Evolutionary conservation across 441 rosid genomes (phyloP).

Genomic region (Eruca vesicaria): DNA sequence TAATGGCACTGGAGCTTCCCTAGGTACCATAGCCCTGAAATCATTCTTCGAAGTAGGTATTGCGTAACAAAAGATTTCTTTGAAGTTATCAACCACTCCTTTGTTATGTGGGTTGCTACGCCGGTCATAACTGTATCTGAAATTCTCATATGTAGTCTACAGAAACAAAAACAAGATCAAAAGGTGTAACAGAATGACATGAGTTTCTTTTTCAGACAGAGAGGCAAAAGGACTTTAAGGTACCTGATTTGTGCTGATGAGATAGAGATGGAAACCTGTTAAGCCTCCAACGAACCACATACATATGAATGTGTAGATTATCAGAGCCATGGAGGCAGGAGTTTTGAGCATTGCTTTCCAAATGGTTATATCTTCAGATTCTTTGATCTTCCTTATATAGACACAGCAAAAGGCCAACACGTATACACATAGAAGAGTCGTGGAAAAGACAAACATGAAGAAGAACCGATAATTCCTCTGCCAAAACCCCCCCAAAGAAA

Average conservation of each 20-base stretch:
- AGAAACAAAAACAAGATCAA: slow-evolving; percentile 21
- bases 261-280: slow-evolving; percentile 61
- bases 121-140: slow-evolving; percentile 44
- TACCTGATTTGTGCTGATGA: slow-evolving; percentile 69
- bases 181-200: not conserved
- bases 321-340: slow-evolving; percentile 52
- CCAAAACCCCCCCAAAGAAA: slow-evolving; percentile 7
- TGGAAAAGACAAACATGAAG: slow-evolving; percentile 67
- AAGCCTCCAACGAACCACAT: slow-evolving; percentile 74
- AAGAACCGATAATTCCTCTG: slow-evolving; percentile 75
- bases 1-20: slow-evolving; percentile 47
- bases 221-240: not conserved
- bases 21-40: slow-evolving; percentile 46
- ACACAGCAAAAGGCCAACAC: slow-evolving; percentile 56
- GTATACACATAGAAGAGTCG: slow-evolving; percentile 58
- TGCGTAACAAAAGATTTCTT: slow-evolving; percentile 51
- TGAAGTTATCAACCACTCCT: slow-evolving; percentile 59
- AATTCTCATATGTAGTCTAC: slow-evolving; percentile 75
- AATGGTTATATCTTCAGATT: slow-evolving; percentile 39
- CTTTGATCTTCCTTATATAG: slow-evolving; percentile 46
- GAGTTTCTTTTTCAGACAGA: not conserved
- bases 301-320: slow-evolving; percentile 54
- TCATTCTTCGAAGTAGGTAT: slow-evolving; percentile 51
- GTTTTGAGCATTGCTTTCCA: slow-evolving; percentile 64
- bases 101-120: slow-evolving; percentile 45